Percentiles rank a stretch among this genome's conserved stretches.
Evolutionary conservation across 2,329 filamentous ascomycete species (phyloP).

Genomic region (Tolypocladium ophioglossoides): DNA sequence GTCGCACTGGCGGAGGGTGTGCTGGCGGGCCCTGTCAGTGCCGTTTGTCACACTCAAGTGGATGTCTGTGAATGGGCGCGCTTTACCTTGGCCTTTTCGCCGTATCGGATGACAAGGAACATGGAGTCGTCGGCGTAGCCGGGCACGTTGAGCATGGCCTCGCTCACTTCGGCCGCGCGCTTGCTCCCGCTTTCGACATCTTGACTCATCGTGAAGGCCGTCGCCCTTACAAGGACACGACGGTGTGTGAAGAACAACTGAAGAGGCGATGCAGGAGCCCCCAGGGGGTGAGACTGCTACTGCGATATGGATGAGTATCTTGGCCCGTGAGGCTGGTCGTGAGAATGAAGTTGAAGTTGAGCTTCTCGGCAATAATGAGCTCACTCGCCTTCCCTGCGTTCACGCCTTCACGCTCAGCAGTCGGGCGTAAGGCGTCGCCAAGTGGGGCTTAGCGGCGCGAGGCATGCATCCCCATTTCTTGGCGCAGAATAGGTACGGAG

Average conservation of each 20-base stretch:
- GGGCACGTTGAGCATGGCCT: slow-evolving; percentile 14
- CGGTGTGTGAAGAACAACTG: neutral
- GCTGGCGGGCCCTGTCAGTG: slow-evolving; percentile 2
- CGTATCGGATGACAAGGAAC: slow-evolving; percentile 17
- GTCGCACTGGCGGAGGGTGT: slow-evolving; percentile 14
- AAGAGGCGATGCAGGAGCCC: neutral
- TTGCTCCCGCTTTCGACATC: slow-evolving; percentile 7
- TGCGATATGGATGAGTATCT: neutral
- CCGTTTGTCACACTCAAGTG: neutral
- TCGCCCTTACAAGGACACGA: no score
- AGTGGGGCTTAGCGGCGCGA: neutral
- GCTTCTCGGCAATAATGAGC: neutral
- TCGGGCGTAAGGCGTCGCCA: neutral
- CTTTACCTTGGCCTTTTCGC: slow-evolving; percentile 12
- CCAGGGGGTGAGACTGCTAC: neutral
- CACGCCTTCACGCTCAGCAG: neutral
- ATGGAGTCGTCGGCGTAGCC: slow-evolving; percentile 19
- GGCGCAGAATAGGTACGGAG: no score
- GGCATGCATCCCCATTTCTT: no score
- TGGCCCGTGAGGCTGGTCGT: neutral
- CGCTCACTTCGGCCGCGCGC: slow-evolving; percentile 15
- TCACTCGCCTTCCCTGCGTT: neutral
- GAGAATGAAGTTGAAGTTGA: neutral
- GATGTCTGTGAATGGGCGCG: neutral
- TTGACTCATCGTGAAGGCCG: neutral